Percentiles rank a stretch among this genome's conserved stretches.
Evolutionary conservation across 768 basidiomycete species (phyloP).

Genomic region (Chalciporus piperatus): DNA sequence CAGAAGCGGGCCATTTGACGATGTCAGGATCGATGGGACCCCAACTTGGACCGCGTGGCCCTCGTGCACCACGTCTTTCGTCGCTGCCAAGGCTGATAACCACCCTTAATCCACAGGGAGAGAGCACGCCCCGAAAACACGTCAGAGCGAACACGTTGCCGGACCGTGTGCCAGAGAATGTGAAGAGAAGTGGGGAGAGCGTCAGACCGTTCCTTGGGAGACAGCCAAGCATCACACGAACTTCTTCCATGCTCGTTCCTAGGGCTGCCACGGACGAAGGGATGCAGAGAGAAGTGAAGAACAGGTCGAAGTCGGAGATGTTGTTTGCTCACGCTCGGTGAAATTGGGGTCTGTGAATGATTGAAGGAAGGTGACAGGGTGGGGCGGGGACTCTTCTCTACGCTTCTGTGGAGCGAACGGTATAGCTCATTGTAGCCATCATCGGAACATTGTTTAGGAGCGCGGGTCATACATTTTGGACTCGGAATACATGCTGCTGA

Average conservation of each 20-base stretch:
- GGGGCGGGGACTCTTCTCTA: not conserved
- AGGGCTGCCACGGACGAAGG: constrained; percentile 7
- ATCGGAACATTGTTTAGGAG: not conserved
- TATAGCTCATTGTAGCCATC: not conserved
- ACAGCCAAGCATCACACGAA: constrained; percentile 16
- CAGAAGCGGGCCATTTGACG: constrained; percentile 17
- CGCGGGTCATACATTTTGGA: not conserved
- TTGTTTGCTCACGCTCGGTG: constrained; percentile 3
- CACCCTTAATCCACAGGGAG: constrained; percentile 12
- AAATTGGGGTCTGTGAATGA: not conserved
- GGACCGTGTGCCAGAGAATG: constrained; percentile 42
- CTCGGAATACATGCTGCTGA: constrained; percentile 5
- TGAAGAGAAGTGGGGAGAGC: constrained; percentile 17
- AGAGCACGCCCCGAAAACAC: constrained; percentile 24
- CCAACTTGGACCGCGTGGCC: constrained; percentile 16
- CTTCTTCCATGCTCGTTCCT: constrained; percentile 15
- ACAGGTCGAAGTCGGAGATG: constrained; percentile 21
- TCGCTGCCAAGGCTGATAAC: constrained; percentile 14
- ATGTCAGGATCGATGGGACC: constrained; percentile 16
- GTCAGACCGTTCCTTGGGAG: constrained; percentile 26
- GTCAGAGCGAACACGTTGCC: constrained; percentile 35
- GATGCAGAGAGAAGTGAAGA: constrained; percentile 1
- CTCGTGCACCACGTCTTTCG: constrained; percentile 20
- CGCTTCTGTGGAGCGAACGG: not conserved
- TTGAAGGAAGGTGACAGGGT: not conserved